Percentiles rank a stretch among this genome's conserved stretches.
These are phyloP conservation scores for Cryptococcus sp. DNA, from an alignment of 1,284 basidiomycete genomes.

Conservation along the genomic window DNA sequence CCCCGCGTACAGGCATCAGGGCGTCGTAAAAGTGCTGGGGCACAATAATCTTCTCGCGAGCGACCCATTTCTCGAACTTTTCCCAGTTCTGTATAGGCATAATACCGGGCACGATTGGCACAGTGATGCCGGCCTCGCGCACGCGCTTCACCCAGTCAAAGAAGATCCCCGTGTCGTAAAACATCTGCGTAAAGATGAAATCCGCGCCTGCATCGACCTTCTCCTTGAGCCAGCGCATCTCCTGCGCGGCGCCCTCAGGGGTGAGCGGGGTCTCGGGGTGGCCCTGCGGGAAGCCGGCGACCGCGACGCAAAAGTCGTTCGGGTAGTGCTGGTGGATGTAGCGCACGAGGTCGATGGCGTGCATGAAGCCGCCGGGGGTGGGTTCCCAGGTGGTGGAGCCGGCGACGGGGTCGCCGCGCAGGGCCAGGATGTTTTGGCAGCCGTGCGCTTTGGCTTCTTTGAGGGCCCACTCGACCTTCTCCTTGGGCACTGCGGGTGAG, in stretches of 20 bases:
- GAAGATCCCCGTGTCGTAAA: slow-evolving; percentile 89
- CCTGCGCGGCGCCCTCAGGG: slow-evolving; percentile 53
- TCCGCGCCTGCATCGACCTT: slow-evolving; percentile 95
- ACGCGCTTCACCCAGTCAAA: slow-evolving; percentile 79
- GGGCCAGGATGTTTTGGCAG: slow-evolving; percentile 90
- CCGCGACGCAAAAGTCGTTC: slow-evolving; percentile 91
- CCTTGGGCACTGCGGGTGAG: slow-evolving; percentile 63
- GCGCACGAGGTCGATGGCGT: slow-evolving; percentile 84
- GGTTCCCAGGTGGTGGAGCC: slow-evolving; percentile 89
- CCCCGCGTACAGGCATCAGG: slow-evolving; percentile 83
- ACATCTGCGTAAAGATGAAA: slow-evolving; percentile 94
- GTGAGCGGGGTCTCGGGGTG: slow-evolving; percentile 61
- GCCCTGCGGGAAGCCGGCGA: slow-evolving; percentile 82
- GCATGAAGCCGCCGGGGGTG: slow-evolving; percentile 79
- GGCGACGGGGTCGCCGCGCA: slow-evolving; percentile 86
- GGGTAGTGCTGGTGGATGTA: slow-evolving; percentile 78
- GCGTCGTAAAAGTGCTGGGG: slow-evolving; percentile 75
- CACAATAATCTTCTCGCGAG: slow-evolving; percentile 77
- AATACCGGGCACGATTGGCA: slow-evolving; percentile 88
- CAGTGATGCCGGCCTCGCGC: slow-evolving; percentile 78
- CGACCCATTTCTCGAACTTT: slow-evolving; percentile 89
- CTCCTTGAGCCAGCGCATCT: slow-evolving; percentile 79
- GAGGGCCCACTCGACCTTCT: slow-evolving; percentile 82
- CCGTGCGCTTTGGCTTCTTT: slow-evolving; percentile 88
- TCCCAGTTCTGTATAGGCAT: slow-evolving; percentile 99